A percentile compares a stretch with the other conserved stretches of the same genome.
Conservation (phyloP, 805 yeast genomes). For the Nematodospora valgi region DNA sequence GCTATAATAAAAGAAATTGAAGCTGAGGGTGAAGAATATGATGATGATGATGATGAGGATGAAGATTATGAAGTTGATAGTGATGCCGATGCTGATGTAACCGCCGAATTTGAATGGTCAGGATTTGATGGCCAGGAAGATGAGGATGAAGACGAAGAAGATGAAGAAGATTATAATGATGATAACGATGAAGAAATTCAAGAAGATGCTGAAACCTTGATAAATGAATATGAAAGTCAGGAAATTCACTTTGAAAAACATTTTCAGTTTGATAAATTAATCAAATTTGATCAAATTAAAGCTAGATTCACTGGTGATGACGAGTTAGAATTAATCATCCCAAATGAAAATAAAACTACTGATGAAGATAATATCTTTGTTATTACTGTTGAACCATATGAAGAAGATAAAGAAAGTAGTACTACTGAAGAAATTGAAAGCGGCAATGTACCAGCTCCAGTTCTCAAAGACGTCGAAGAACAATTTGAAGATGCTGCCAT, state of each 20-base stretch:
- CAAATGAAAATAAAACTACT: conserved; percentile 28
- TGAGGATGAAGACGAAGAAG: conserved; percentile 11
- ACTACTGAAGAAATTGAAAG: conserved; percentile 15
- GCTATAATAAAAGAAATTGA: conserved; percentile 7
- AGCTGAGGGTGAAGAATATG: conserved; percentile 13
- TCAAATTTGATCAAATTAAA: conserved; percentile 34
- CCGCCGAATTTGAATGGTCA: conserved; percentile 9
- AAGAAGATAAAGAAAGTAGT: conserved; percentile 14
- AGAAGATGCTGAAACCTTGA: conserved; percentile 38
- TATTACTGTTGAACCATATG: conserved; percentile 10
- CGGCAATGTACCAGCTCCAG: conserved; percentile 8
- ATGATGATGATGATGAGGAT: conserved; percentile 11
- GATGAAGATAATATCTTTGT: conserved; percentile 8
- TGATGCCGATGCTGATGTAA: conserved; percentile 9
- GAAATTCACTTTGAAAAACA: conserved; percentile 42
- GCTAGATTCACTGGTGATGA: conserved; percentile 36
- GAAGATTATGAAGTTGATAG: conserved; percentile 13
- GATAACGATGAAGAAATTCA: conserved; percentile 34
- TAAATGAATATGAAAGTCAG: conserved; percentile 35
- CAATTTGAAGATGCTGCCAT: conserved; percentile 13
- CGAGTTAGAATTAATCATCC: conserved; percentile 41
- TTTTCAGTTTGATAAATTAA: conserved; percentile 37
- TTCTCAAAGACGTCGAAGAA: conserved; percentile 11
- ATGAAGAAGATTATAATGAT: conserved; percentile 10
- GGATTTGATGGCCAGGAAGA: conserved; percentile 12